Percentiles rank a stretch among this genome's conserved stretches.
These are phyloP conservation scores for Lactarius trivialis DNA, from an alignment of 768 basidiomycete genomes.

Conservation along the genomic window DNA sequence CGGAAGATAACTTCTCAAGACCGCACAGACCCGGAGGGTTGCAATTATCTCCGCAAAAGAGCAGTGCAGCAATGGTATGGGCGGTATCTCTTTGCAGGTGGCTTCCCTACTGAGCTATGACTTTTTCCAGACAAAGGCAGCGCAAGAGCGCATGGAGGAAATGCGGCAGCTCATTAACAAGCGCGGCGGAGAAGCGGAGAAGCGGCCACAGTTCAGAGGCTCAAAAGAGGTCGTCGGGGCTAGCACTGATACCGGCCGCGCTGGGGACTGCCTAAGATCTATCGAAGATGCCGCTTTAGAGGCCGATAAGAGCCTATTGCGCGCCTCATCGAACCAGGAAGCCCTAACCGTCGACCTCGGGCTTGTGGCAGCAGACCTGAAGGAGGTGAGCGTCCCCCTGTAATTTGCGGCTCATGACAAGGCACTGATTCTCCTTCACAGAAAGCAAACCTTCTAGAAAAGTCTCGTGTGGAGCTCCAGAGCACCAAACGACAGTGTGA, in stretches of 20 bases:
- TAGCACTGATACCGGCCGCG: constrained; percentile 5
- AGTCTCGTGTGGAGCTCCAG: constrained; percentile 55
- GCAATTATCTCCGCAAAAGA: constrained; percentile 41
- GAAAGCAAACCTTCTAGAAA: constrained; percentile 60
- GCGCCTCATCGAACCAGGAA: constrained; percentile 49
- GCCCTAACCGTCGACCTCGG: constrained; percentile 46
- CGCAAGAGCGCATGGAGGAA: constrained; percentile 74
- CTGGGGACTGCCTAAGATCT: constrained; percentile 37
- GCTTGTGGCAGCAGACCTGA: constrained; percentile 44
- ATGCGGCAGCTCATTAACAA: constrained; percentile 69
- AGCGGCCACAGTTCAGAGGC: constrained; percentile 24
- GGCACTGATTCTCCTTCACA: constrained; percentile 26
- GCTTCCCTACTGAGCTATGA: neutral
- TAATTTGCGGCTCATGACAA: neutral
- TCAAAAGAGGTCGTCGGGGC: constrained; percentile 30
- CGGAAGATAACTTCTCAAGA: constrained; percentile 28
- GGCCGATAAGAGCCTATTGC: constrained; percentile 49
- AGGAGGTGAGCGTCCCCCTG: constrained; percentile 43
- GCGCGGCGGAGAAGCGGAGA: constrained; percentile 43
- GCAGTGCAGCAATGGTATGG: constrained; percentile 26
- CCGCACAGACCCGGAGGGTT: constrained; percentile 49
- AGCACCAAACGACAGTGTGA: constrained; percentile 69
- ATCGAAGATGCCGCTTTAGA: constrained; percentile 51
- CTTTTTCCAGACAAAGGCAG: constrained; percentile 54
- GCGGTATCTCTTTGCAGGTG: constrained; percentile 27